phyloP scores from a whole-genome alignment of 73 alveolate genomes.

The Breviolum minutum region DNA sequence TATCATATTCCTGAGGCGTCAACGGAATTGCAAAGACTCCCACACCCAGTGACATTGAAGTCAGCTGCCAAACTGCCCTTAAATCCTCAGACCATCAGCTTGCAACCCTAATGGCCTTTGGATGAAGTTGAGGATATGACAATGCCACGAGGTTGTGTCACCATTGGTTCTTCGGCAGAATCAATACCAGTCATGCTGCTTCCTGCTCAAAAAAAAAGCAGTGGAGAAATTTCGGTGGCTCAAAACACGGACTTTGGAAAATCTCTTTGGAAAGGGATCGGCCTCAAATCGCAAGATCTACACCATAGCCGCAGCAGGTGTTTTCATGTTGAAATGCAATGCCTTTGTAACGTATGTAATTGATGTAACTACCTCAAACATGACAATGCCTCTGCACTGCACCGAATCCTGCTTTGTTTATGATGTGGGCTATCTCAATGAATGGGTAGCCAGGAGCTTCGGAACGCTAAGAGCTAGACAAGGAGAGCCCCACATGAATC shows the following conservation, averaged over 20 bases:
- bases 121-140: neutral
- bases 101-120: too few relatives aligned
- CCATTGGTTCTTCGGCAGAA: neutral
- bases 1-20: neutral
- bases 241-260: neutral
- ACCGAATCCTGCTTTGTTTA: too few relatives aligned
- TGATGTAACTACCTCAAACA: too few relatives aligned
- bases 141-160: conserved; percentile 2
- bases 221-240: too few relatives aligned
- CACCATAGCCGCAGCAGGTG: conserved; percentile 23
- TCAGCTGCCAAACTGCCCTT: conserved; percentile 81
- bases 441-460: too few relatives aligned
- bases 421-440: too few relatives aligned
- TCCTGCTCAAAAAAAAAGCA: neutral
- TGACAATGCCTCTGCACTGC: too few relatives aligned
- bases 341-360: too few relatives aligned
- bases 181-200: conserved; percentile 1
- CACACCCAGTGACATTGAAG: conserved; percentile 73
- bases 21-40: conserved; percentile 62
- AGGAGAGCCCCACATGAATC: too few relatives aligned
- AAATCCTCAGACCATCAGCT: neutral
- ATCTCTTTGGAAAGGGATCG: too few relatives aligned
- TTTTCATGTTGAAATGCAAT: too few relatives aligned
- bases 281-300: neutral
- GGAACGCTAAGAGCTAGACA: too few relatives aligned